These are phyloP conservation scores for Amanita rubescens DNA, from an alignment of 768 basidiomycete genomes.

Conservation along the genomic window DNA sequence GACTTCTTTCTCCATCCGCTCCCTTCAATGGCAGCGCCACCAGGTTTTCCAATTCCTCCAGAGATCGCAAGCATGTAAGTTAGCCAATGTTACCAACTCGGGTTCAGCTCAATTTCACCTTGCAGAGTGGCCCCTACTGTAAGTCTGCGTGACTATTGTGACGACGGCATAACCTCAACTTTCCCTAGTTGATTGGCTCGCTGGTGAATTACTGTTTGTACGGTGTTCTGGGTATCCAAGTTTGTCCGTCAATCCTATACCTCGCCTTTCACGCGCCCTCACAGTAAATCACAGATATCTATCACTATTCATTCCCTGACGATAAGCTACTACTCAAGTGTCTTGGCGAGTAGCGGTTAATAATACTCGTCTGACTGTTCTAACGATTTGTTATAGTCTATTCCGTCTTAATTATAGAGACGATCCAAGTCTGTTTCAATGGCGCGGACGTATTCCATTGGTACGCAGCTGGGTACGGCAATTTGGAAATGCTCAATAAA, in stretches of 20 bases:
- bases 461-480: slow-evolving; percentile 11
- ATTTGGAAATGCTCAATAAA: slow-evolving; percentile 6
- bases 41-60: not conserved
- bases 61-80: not conserved
- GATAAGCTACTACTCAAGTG: not conserved
- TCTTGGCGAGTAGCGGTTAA: not conserved
- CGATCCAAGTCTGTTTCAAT: slow-evolving; percentile 8
- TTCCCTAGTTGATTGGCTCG: slow-evolving; percentile 5
- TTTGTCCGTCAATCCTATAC: not conserved
- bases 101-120: not conserved
- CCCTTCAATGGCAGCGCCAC: not conserved
- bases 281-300: not conserved
- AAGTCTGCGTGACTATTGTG: not conserved
- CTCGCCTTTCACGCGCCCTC: not conserved
- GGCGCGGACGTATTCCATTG: slow-evolving; percentile 11
- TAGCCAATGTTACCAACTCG: not conserved
- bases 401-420: slow-evolving; percentile 8
- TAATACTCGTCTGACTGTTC: not conserved
- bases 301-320: not conserved
- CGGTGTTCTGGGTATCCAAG: slow-evolving; percentile 9
- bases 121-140: not conserved
- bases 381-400: slow-evolving; percentile 7
- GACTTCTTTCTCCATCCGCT: not conserved
- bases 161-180: not conserved
- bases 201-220: slow-evolving; percentile 6